Conservation (phyloP, 2,329 filamentous ascomycete species). For the Fusarium chuoi region DNA sequence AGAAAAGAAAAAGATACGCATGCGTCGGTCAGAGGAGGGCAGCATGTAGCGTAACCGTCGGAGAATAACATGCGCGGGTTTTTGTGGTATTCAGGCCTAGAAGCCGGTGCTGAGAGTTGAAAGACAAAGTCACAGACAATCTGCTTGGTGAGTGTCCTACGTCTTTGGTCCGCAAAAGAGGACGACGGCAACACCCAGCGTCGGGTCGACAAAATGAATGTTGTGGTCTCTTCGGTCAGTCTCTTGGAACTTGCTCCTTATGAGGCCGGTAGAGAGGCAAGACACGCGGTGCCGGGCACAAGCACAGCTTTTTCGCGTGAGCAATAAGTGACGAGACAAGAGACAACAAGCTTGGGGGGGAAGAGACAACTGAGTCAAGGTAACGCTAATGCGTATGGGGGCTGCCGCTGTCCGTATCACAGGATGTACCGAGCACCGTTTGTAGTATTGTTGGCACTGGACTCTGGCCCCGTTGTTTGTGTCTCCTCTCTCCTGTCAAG, state of each 20-base stretch:
- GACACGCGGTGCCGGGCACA: conserved; percentile 40
- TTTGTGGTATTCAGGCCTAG: conserved; percentile 32
- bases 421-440: conserved; percentile 41
- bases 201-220: conserved; percentile 31
- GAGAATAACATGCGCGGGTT: conserved; percentile 30
- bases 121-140: conserved; percentile 12
- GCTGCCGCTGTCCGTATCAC: conserved; percentile 23
- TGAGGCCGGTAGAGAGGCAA: conserved; percentile 45
- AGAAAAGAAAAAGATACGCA: conserved; percentile 40
- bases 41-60: conserved; percentile 35
- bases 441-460: conserved; percentile 38
- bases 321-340: conserved; percentile 39
- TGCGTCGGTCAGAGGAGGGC: conserved; percentile 28
- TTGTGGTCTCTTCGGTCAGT: conserved; percentile 30
- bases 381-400: conserved; percentile 35
- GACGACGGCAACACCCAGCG: conserved; percentile 29
- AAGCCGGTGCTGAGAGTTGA: conserved; percentile 24
- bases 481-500: conserved; percentile 11
- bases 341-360: conserved; percentile 41
- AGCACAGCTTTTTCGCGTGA: conserved; percentile 39
- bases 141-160: conserved; percentile 32
- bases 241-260: conserved; percentile 44
- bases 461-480: conserved; percentile 5
- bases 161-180: conserved; percentile 24
- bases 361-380: conserved; percentile 45